Evolutionary conservation across 192 early-diverging fungal species (phyloP).

Genomic region (Entomortierella parvispora): DNA sequence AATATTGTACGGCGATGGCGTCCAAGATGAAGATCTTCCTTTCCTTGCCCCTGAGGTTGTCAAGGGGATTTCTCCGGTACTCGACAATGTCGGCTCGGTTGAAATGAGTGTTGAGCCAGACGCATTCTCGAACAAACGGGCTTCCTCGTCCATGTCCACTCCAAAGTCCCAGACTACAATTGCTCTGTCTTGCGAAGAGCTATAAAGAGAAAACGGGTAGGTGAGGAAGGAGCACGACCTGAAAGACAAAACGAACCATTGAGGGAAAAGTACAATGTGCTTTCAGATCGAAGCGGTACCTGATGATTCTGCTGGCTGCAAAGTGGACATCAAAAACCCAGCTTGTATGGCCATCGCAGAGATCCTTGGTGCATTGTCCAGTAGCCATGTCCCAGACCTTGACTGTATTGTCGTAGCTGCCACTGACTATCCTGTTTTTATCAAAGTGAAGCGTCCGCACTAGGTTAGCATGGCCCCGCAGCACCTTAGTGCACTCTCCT

Average conservation of each 20-base stretch:
- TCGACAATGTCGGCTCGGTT: no score
- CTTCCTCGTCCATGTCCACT: constrained; percentile 15
- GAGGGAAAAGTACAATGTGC: no score
- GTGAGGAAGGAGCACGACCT: not conserved
- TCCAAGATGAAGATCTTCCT: no score
- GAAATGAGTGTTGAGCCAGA: no score
- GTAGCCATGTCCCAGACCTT: constrained; percentile 92
- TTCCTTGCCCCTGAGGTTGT: no score
- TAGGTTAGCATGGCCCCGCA: constrained; percentile 76
- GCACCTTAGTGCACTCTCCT: constrained; percentile 70
- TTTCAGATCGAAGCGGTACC: no score
- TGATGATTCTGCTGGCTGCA: constrained; percentile 82
- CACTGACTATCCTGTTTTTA: constrained; percentile 83
- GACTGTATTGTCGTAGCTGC: constrained; percentile 93
- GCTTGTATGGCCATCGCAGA: constrained; percentile 82
- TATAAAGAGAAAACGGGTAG: not conserved
- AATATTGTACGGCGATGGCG: no score
- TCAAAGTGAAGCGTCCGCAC: constrained; percentile 91
- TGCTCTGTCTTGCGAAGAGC: constrained; percentile 35
- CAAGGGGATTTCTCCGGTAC: no score
- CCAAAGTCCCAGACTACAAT: constrained; percentile 49
- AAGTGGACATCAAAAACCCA: constrained; percentile 98
- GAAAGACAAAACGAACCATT: not conserved
- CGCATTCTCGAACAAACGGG: constrained; percentile 20
- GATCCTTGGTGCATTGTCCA: constrained; percentile 79